phyloP scores from a whole-genome alignment of 2,329 filamentous ascomycete species.

The Teratosphaeria epicoccoides region DNA sequence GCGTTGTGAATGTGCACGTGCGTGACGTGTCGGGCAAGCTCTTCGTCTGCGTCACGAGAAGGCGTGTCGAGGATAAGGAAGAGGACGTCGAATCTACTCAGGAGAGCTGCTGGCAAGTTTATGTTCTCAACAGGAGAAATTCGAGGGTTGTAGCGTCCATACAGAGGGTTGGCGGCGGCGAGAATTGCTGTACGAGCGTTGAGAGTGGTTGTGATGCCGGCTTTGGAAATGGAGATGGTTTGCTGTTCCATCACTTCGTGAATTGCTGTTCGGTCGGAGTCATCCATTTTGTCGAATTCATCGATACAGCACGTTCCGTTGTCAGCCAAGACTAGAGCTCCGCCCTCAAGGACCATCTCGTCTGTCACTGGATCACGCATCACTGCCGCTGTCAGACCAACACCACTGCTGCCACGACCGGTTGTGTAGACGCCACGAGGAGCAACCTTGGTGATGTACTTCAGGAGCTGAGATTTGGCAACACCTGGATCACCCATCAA shows the following conservation, averaged over 20 bases:
- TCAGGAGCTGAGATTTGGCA: conserved; percentile 94
- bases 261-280: conserved; percentile 69
- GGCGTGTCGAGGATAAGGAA: conserved; percentile 96
- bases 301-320: conserved; percentile 81
- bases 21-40: conserved; percentile 89
- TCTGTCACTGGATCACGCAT: conserved; percentile 77
- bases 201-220: conserved; percentile 90
- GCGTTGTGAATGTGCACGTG: conserved; percentile 95
- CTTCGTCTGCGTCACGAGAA: conserved; percentile 76
- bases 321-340: conserved; percentile 67
- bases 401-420: conserved; percentile 68
- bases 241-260: conserved; percentile 87
- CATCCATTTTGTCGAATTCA: conserved; percentile 85
- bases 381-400: conserved; percentile 71
- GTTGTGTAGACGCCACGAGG: conserved; percentile 82
- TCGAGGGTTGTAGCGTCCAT: conserved; percentile 94
- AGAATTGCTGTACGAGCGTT: conserved; percentile 81
- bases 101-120: conserved; percentile 90
- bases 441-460: conserved; percentile 97
- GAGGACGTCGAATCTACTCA: conserved; percentile 93
- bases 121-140: conserved; percentile 98
- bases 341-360: conserved; percentile 74
- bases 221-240: conserved; percentile 78
- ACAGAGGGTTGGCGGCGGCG: conserved; percentile 91
- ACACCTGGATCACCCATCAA: conserved; percentile 99